phyloP scores from a whole-genome alignment of 2,329 filamentous ascomycete species.

The Geosmithia flava region DNA sequence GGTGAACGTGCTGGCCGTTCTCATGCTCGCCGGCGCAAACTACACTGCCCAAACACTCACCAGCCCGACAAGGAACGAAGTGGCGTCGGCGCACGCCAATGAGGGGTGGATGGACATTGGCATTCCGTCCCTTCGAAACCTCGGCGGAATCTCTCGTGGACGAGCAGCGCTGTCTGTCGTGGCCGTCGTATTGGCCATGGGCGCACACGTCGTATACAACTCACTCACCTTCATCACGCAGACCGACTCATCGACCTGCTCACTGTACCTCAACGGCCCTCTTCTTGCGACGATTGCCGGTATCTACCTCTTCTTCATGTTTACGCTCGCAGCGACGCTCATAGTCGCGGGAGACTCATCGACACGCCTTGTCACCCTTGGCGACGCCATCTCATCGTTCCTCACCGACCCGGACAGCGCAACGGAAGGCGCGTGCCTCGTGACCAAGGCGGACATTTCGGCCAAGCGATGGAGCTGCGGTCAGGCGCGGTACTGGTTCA shows the following conservation, averaged over 20 bases:
- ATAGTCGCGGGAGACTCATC: conserved; percentile 18
- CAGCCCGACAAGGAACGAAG: conserved; percentile 37
- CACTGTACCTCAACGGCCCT: conserved; percentile 22
- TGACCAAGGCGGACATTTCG: conserved; percentile 32
- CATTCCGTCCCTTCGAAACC: conserved; percentile 37
- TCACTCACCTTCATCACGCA: conserved; percentile 29
- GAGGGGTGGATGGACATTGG: conserved; percentile 40
- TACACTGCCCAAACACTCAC: conserved; percentile 41
- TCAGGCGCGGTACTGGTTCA: conserved; percentile 29
- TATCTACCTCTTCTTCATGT: conserved; percentile 27
- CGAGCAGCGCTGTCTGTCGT: conserved; percentile 24
- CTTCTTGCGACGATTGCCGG: conserved; percentile 24
- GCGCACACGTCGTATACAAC: conserved; percentile 42
- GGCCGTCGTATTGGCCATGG: conserved; percentile 24
- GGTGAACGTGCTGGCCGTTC: conserved; percentile 28
- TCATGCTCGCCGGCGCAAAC: conserved; percentile 34
- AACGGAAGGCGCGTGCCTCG: conserved; percentile 29
- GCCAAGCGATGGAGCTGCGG: conserved; percentile 27
- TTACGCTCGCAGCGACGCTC: conserved; percentile 27
- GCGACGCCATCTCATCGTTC: conserved; percentile 38
- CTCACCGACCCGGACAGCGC: conserved; percentile 29
- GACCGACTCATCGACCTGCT: conserved; percentile 1
- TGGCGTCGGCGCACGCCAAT: conserved; percentile 30
- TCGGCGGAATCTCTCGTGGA: conserved; percentile 26
- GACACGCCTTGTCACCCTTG: conserved; percentile 33